Conservation (phyloP, 305 asterid species). For the Fraxinus latifolia region DNA sequence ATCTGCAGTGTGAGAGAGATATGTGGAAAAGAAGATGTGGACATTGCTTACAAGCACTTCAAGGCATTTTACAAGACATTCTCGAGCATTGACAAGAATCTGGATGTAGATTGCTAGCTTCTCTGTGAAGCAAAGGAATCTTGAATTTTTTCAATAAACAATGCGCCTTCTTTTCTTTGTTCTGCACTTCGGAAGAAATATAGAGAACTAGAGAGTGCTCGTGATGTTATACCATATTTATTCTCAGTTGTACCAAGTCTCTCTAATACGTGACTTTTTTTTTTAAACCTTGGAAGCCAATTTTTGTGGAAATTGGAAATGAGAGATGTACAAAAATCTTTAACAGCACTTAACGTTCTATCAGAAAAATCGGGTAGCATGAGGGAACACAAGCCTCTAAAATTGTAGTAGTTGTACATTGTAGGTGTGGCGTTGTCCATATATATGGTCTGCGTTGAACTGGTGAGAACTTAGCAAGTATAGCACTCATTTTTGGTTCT, state of each 20-base stretch:
- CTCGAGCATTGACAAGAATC: constrained; percentile 75
- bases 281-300: background rate
- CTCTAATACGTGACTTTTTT: background rate
- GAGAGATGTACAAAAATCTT: background rate
- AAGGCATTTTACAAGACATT: constrained; percentile 77
- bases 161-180: background rate
- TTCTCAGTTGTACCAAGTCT: background rate
- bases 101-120: constrained; percentile 57
- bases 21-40: constrained; percentile 79
- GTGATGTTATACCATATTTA: background rate
- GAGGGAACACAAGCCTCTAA: background rate
- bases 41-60: constrained; percentile 85
- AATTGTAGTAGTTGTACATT: background rate
- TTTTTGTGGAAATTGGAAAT: background rate
- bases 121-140: background rate
- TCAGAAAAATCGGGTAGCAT: background rate
- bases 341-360: background rate
- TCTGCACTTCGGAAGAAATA: background rate
- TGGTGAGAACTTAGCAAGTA: constrained; percentile 39
- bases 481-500: constrained; percentile 42
- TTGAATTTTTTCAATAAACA: background rate
- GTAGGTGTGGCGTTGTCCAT: background rate
- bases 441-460: background rate
- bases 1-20: constrained; percentile 78
- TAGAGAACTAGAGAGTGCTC: background rate